phyloP scores from a whole-genome alignment of 345 rosid genomes.

The Eucalyptus pauciflora region DNA sequence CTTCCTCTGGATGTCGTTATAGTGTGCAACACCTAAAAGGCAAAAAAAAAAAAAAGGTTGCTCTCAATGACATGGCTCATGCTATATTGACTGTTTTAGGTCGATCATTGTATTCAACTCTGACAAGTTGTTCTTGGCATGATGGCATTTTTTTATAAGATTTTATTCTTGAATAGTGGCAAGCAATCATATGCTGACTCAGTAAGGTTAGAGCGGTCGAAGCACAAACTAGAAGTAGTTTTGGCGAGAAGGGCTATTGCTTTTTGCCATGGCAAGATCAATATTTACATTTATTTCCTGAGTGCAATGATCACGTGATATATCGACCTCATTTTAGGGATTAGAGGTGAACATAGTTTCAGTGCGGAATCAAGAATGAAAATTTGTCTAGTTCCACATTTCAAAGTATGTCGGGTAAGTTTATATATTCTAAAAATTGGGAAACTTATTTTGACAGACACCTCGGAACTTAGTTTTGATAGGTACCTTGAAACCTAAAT shows the following conservation, averaged over 20 bases:
- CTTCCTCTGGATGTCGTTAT: not conserved
- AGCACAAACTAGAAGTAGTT: not conserved
- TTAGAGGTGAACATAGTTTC: fast-evolving
- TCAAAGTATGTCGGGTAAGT: no score
- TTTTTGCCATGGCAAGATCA: not conserved
- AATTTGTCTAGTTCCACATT: no score
- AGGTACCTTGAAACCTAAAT: no score
- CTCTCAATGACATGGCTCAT: not conserved
- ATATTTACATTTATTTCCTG: no score
- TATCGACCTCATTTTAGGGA: not conserved
- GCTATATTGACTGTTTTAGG: not conserved
- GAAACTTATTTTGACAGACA: no score
- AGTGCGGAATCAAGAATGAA: no score
- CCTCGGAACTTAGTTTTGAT: fast-evolving
- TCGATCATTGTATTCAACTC: not conserved
- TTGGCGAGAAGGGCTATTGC: not conserved
- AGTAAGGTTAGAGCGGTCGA: no score
- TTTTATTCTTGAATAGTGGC: not conserved
- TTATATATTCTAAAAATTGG: no score
- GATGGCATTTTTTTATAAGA: no score
- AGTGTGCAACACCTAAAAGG: not conserved
- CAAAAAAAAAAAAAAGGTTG: not conserved
- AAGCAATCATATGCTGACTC: not conserved
- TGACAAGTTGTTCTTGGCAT: not conserved
- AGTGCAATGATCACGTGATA: fast-evolving